Evolutionary conservation across 2,329 filamentous ascomycete genomes (phyloP).

Genomic region (Exophiala aquamarina): DNA sequence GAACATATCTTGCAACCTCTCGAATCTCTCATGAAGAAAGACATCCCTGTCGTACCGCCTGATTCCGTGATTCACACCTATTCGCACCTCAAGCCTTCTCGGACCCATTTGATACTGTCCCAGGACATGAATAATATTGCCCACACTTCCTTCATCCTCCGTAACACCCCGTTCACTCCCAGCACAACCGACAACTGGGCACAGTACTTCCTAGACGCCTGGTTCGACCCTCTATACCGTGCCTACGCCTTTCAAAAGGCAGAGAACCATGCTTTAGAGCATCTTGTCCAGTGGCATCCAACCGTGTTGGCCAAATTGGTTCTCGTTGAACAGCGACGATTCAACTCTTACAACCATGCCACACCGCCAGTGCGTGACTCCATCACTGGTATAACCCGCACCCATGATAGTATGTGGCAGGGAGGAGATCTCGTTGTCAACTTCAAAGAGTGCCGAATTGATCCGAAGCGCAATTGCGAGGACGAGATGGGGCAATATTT

Average conservation of each 20-base stretch:
- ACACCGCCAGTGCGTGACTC: conserved; percentile 25
- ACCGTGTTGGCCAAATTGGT: conserved; percentile 89
- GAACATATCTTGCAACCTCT: conserved; percentile 70
- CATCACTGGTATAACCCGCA: conserved; percentile 37
- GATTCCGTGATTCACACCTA: conserved; percentile 98
- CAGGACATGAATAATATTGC: conserved; percentile 81
- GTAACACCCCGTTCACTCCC: conserved; percentile 33
- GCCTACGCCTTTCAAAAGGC: conserved; percentile 96
- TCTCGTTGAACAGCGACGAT: conserved; percentile 77
- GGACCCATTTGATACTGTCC: conserved; percentile 78
- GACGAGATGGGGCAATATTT: conserved; percentile 65
- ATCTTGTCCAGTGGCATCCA: conserved; percentile 93
- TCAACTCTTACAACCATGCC: conserved; percentile 73
- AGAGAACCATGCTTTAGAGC: conserved; percentile 85
- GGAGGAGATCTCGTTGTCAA: conserved; percentile 83
- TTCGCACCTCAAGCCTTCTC: conserved; percentile 70
- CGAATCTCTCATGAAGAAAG: conserved; percentile 77
- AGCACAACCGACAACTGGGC: conserved; percentile 71
- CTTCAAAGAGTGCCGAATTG: conserved; percentile 69
- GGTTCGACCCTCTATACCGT: conserved; percentile 93
- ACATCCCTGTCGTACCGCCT: conserved; percentile 84
- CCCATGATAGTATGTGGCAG: conserved; percentile 64
- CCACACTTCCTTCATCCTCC: conserved; percentile 74
- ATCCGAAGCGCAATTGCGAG: conserved; percentile 63
- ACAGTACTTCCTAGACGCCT: conserved; percentile 87